Base-by-base conservation (phyloP, 2,329 filamentous ascomycete species). In the Cladosporium sp. region DNA sequence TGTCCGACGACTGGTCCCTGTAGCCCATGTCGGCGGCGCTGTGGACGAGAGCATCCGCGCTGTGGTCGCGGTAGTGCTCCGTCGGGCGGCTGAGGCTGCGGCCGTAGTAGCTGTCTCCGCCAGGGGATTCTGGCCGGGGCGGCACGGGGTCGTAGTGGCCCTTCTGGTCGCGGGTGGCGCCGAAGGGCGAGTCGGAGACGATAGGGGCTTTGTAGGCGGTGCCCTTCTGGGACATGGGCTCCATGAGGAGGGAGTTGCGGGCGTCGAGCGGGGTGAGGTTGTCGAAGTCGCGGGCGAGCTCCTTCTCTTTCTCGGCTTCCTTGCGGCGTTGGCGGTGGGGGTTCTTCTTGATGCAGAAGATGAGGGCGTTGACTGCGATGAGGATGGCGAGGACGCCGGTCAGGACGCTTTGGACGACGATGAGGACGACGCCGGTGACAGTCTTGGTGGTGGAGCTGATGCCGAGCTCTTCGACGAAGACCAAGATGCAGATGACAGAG, bases 381-480 rank as follows among this genome's bases (percentile, higher is more conserved):
- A 97, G 77, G 48, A 97, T 86, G 3, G 89, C 91, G 53, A 98
- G 77, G 19, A 89, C 71, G 56, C 81, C 90, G 5, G 91, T 95
- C 60, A 98, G 74, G 0, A 85, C 81, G 0, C 88, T 88, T 72
- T 98, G 93, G 4, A 97, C 79, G n/a, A 85, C 89, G 59, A 97
- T 93, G 54, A 98, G 79, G 13, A 90, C 88, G n/a, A 97, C 82
- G 52, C 93, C 93, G 13, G 89, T 92, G 46, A 97, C 82, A 0
- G 93, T 97, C 75, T 96, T 89, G 9, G 92, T 96, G 9, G 91
- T 95, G 70, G 96, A 85, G 5, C 84, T 80, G 61, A 98, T 85
- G 53, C 87, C 88, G 50, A 98, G 83, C 72, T 97, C 86, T 67
- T 97, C 87, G 28, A 97, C 92, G 63, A 97, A 98, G 48, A 97